Evolutionary conservation across 345 rosid species (phyloP).

Genomic region (Carallia pectinifolia): DNA sequence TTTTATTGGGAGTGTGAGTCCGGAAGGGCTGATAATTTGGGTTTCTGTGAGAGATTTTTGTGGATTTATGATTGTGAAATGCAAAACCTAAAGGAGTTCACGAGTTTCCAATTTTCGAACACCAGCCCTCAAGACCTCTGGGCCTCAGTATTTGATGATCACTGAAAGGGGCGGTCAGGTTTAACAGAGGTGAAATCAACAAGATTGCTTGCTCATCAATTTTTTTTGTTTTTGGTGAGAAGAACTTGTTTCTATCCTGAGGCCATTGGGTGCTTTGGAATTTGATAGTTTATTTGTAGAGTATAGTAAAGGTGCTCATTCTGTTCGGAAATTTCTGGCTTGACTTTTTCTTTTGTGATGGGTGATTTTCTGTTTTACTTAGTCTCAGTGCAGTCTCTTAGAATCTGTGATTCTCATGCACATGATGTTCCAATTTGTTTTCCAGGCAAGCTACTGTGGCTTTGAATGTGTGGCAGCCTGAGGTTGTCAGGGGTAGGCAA

Average conservation of each 20-base stretch:
- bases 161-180: no score
- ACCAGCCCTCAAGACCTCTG: no score
- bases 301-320: no score
- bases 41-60: no score
- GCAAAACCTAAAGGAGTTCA: no score
- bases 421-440: slow-evolving; percentile 6
- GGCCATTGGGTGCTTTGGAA: background rate
- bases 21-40: no score
- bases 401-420: background rate
- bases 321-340: background rate
- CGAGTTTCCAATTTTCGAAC: no score
- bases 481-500: slow-evolving; percentile 61
- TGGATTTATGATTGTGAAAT: no score
- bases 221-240: background rate
- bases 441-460: slow-evolving; percentile 91
- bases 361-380: no score
- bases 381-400: background rate
- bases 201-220: background rate
- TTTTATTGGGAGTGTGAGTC: no score
- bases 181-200: no score
- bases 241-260: background rate
- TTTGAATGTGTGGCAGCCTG: slow-evolving; percentile 93
- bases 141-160: no score
- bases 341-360: background rate
- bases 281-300: background rate